Conservation (phyloP, 202 grass and related monocot species). For the Brachypodium distachyon region DNA sequence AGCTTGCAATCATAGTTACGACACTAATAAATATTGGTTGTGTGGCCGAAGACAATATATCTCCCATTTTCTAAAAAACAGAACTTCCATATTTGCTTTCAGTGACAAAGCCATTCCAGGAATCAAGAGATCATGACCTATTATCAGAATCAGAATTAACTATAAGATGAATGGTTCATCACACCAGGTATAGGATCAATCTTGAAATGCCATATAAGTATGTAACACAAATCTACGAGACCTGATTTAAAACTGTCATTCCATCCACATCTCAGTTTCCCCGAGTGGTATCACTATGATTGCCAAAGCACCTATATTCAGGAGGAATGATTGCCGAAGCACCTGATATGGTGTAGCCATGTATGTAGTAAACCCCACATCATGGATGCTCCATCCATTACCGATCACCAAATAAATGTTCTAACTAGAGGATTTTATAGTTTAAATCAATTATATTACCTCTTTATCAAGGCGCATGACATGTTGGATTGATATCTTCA, state of each 20-base stretch:
- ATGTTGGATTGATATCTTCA: conserved; percentile 54
- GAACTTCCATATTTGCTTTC: neutral
- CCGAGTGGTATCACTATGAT: neutral
- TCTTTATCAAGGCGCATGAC: conserved; percentile 50
- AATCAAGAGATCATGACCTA: neutral
- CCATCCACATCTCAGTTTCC: neutral
- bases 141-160: neutral
- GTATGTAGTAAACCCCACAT: neutral
- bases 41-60: too few species aligned
- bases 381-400: neutral
- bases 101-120: neutral
- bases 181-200: neutral
- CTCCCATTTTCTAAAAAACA: too few species aligned
- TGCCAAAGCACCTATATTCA: neutral
- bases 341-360: neutral
- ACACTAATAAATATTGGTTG: too few species aligned
- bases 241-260: neutral
- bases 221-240: neutral
- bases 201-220: neutral
- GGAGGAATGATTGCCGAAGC: neutral
- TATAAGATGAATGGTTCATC: neutral
- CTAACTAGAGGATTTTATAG: neutral
- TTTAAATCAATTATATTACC: conserved; percentile 33
- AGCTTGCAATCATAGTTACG: too few species aligned
- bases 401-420: conserved; percentile 6